Percentiles rank a stretch among this genome's conserved stretches.
These are phyloP conservation scores for Stagonosporopsis rhizophila DNA, from an alignment of 2,329 filamentous ascomycete genomes.

Conservation along the genomic window DNA sequence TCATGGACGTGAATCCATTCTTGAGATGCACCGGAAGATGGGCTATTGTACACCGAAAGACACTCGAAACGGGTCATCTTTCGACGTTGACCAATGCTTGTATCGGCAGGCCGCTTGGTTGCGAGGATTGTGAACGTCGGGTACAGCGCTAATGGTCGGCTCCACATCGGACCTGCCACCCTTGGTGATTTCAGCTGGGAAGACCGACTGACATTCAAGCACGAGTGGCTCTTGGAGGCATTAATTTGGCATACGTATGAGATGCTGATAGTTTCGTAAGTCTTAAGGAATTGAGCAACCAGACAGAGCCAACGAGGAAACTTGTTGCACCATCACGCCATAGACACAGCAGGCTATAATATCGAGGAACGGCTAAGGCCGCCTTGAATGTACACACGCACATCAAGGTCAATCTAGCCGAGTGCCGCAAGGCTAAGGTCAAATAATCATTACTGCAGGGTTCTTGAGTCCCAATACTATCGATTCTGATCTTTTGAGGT, in stretches of 20 bases:
- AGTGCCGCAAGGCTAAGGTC: background rate
- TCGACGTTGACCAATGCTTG: background rate
- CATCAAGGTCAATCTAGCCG: background rate
- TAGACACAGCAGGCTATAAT: no score
- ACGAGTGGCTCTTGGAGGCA: background rate
- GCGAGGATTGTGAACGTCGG: background rate
- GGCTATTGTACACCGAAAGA: background rate
- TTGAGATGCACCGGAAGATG: background rate
- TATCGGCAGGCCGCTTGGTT: background rate
- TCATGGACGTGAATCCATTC: background rate
- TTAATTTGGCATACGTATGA: background rate
- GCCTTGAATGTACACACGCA: no score
- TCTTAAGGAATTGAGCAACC: no score
- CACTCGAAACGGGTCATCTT: background rate
- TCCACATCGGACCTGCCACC: background rate
- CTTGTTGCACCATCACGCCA: no score
- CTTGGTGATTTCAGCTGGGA: background rate
- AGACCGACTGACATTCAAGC: background rate
- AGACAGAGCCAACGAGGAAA: no score
- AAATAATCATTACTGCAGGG: background rate
- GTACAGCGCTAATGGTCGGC: background rate
- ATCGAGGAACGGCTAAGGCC: no score
- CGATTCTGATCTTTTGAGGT: background rate
- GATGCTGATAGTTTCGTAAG: no score
- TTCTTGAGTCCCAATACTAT: background rate